Base-by-base conservation (phyloP, 2,329 filamentous ascomycete species). In the Colletotrichum abscissum region DNA sequence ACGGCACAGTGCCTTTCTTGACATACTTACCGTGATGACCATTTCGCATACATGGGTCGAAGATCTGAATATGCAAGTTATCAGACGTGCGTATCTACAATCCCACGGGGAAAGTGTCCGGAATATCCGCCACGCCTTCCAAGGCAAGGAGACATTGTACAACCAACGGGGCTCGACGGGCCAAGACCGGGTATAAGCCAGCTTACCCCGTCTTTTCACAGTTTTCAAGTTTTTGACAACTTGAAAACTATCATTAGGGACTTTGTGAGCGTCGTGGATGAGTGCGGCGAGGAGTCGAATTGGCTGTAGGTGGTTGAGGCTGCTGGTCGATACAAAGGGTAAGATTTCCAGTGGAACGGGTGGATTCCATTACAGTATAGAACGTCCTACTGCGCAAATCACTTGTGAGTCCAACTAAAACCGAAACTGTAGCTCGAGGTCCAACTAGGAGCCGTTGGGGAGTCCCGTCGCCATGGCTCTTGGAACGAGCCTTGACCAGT, bases 171-270 rank as follows among this genome's bases (percentile, higher is more conserved):
- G 49, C 30, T 30, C 22, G 14, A n/a, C 30, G 55, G 46, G 19
- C 54, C 35, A 55, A 66, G 54, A 8, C 62, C 62, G 68, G 62
- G 55, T 70, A 59, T 66, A 66, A 59, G 28, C 24, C 38, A n/a
- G 62, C 8, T 30, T 30, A 19, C 63, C 62, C 22, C 30, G 4
- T 60, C 59, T 66, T 42, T 42, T 1, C 14, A 55, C 35, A 49
- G 19, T 5, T 58, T n/a, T n/a, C n/a, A n/a, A n/a, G n/a, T n/a
- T n/a, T n/a, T n/a, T 57, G 19, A 9, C 60, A 38, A 28, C 22
- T 26, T 24, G 12, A 35, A 11, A 35, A 35, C 11, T 12, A 11
- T 67, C 54, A 35, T 7, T 55, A 14, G n/a, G 26, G 49, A 30
- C 54, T 54, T 58, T 70, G 62, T 42, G 16, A 55, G 30, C 57